phyloP scores from a whole-genome alignment of 345 rosid species.

The Mercurialis annua region DNA sequence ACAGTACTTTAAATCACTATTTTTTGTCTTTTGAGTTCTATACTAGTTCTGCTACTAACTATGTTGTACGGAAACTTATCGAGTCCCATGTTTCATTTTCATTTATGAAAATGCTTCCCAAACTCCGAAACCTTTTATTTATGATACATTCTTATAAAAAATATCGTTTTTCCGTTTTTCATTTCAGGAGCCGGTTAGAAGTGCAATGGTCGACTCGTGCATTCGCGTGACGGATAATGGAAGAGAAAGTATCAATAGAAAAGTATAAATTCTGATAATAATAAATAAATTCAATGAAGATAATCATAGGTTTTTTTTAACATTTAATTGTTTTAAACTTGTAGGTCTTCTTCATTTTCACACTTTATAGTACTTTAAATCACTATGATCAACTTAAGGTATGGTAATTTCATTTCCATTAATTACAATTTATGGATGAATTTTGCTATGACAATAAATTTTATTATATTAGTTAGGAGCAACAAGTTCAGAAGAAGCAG shows the following conservation, averaged over 20 bases:
- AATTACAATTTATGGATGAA: not conserved
- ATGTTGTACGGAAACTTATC: too few relatives aligned
- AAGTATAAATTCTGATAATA: conserved; percentile 40
- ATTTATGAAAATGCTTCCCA: too few relatives aligned
- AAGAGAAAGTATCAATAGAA: conserved; percentile 78
- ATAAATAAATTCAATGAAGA: not conserved
- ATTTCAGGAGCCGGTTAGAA: conserved; percentile 66
- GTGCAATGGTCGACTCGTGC: conserved; percentile 64
- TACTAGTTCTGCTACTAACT: too few relatives aligned
- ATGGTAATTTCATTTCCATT: not conserved
- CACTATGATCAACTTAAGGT: conserved; percentile 85
- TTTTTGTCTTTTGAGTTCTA: too few relatives aligned
- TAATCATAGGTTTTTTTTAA: not conserved
- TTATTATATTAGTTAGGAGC: conserved; percentile 78
- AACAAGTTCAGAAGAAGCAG: conserved; percentile 91
- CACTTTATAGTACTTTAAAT: conserved; percentile 64
- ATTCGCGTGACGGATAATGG: conserved; percentile 89
- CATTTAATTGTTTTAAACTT: conserved; percentile 23
- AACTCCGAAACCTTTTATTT: not conserved
- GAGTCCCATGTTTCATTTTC: too few relatives aligned
- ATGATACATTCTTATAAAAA: not conserved
- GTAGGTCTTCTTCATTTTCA: conserved; percentile 85
- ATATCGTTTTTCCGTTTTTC: conserved; percentile 11
- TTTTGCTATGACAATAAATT: not conserved
- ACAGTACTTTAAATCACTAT: too few relatives aligned